Percentiles rank a stretch among this genome's conserved stretches.
These are phyloP conservation scores for Luzula sylvatica DNA, from an alignment of 176 grass and related monocot species.

Conservation along the genomic window DNA sequence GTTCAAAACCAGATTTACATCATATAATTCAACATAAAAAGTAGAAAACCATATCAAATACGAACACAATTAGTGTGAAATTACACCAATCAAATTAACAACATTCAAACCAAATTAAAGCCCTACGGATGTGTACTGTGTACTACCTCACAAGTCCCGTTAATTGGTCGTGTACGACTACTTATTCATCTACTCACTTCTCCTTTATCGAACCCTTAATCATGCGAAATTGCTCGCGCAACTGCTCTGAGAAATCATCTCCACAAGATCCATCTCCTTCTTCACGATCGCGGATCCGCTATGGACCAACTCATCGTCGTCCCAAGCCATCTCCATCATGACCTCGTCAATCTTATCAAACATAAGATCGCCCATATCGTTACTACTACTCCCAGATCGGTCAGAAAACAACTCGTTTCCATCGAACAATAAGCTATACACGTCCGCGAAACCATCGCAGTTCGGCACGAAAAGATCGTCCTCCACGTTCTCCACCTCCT, in stretches of 20 bases:
- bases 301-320: constrained; percentile 14
- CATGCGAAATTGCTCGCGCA: background rate
- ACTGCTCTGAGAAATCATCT: constrained; percentile 39
- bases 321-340: constrained; percentile 49
- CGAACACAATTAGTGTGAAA: background rate
- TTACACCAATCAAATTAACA: constrained; percentile 1
- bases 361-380: constrained; percentile 12
- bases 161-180: background rate
- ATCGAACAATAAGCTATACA: constrained; percentile 36
- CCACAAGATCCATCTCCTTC: constrained; percentile 52
- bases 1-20: no score
- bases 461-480: constrained; percentile 24
- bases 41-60: no score
- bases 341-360: constrained; percentile 38
- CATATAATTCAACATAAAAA: no score
- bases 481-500: background rate
- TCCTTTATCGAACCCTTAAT: background rate
- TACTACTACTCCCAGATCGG: background rate
- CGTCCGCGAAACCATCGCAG: constrained; percentile 32
- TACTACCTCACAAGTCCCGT: background rate
- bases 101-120: background rate
- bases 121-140: background rate
- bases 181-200: constrained; percentile 6
- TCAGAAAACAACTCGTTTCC: constrained; percentile 10
- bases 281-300: constrained; percentile 17